Percentiles rank a stretch among this genome's conserved stretches.
These are phyloP conservation scores for Globisporangium irregulare DNA, from an alignment of 352 stramenopile species.

Conservation along the genomic window DNA sequence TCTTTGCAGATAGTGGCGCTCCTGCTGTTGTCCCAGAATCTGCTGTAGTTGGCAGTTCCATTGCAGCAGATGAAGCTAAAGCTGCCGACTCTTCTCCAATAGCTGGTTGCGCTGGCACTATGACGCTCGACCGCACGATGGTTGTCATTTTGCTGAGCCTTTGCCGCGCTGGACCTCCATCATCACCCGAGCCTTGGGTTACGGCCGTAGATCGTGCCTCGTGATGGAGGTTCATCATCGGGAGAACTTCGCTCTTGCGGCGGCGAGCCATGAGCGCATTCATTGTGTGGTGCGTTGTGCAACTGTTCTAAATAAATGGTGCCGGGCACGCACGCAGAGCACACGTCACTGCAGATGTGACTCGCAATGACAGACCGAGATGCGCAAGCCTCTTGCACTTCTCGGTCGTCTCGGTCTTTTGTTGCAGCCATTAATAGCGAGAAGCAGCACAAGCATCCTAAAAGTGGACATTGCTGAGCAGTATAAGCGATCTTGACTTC, in stretches of 20 bases:
- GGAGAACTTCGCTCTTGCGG: slow-evolving; percentile 5
- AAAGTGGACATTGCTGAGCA: not conserved
- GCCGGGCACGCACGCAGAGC: not conserved
- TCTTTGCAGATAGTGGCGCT: not conserved
- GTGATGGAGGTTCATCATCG: not conserved
- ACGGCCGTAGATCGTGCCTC: not conserved
- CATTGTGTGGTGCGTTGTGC: slow-evolving; percentile 30
- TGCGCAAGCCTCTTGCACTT: not conserved
- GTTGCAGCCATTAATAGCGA: not conserved
- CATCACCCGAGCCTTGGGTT: not conserved
- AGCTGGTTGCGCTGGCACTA: not conserved
- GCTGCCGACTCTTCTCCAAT: not conserved
- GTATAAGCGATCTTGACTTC: not conserved
- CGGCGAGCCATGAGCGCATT: not conserved
- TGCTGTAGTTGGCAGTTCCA: not conserved
- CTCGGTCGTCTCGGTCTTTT: not conserved
- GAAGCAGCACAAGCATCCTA: not conserved
- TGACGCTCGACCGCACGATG: not conserved
- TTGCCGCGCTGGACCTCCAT: not conserved
- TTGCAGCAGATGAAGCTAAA: not conserved
- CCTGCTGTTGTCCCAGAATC: not conserved
- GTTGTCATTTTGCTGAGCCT: slow-evolving; percentile 11
- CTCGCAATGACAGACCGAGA: not conserved
- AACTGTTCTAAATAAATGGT: not conserved
- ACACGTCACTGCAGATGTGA: not conserved